Percentiles rank a stretch among this genome's conserved stretches.
phyloP scores from a whole-genome alignment of 441 rosid species.

The Biscutella laevigata region DNA sequence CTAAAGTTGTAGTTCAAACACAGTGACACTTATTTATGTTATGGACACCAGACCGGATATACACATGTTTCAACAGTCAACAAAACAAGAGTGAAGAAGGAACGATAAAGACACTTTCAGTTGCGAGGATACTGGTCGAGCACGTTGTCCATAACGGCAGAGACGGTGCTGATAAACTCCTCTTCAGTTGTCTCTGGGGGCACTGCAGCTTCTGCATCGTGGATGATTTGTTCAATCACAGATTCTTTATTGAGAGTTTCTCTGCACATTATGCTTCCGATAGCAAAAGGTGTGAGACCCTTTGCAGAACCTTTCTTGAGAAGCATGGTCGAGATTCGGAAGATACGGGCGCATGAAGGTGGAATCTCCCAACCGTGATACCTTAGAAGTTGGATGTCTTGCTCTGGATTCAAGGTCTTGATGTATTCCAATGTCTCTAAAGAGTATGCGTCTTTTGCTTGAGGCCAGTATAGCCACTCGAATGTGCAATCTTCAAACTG shows the following conservation, averaged over 20 bases:
- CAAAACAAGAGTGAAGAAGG: not conserved
- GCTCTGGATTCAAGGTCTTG: slow-evolving; percentile 38
- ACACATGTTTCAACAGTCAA: slow-evolving; percentile 7
- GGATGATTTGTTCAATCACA: slow-evolving; percentile 46
- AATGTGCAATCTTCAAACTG: slow-evolving; percentile 82
- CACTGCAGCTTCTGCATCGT: slow-evolving; percentile 39
- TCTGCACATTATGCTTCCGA: slow-evolving; percentile 66
- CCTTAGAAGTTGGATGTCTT: slow-evolving; percentile 52
- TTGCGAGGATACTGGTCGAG: slow-evolving; percentile 32
- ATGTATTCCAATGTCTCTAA: slow-evolving; percentile 45
- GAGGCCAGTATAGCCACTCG: slow-evolving; percentile 85
- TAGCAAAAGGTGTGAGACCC: slow-evolving; percentile 54
- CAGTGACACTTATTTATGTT: slow-evolving; percentile 20
- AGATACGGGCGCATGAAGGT: slow-evolving; percentile 33
- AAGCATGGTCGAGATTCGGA: slow-evolving; percentile 59
- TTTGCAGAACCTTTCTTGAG: slow-evolving; percentile 56
- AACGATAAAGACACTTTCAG: slow-evolving; percentile 5
- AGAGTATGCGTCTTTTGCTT: slow-evolving; percentile 56
- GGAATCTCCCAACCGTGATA: slow-evolving; percentile 57
- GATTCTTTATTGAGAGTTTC: slow-evolving; percentile 46
- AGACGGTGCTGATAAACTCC: slow-evolving; percentile 36
- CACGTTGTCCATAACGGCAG: slow-evolving; percentile 41
- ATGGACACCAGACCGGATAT: slow-evolving; percentile 5
- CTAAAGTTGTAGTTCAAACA: slow-evolving; percentile 8
- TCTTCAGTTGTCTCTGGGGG: slow-evolving; percentile 40